A percentile compares a stretch with the other conserved stretches of the same genome.
phyloP scores from a whole-genome alignment of 2,329 filamentous ascomycete species.

The Colletotrichum brevisporum region DNA sequence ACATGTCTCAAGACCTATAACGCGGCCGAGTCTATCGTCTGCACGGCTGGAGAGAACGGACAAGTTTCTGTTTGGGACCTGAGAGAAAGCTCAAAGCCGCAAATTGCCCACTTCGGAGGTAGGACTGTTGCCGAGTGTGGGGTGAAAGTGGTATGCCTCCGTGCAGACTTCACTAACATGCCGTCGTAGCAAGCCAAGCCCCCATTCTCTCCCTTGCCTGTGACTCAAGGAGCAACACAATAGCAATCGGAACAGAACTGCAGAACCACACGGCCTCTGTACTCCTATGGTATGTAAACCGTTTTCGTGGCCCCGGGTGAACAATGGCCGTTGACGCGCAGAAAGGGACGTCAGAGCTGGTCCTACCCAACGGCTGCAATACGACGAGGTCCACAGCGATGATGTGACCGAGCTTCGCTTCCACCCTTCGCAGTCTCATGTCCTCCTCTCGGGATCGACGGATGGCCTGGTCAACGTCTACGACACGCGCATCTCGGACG shows the following conservation, averaged over 20 bases:
- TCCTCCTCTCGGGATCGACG: slow-evolving; percentile 83
- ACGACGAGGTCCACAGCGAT: slow-evolving; percentile 77
- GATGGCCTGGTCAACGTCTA: slow-evolving; percentile 85
- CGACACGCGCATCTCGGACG: slow-evolving; percentile 77
- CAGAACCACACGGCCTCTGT: slow-evolving; percentile 74
- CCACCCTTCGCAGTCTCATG: slow-evolving; percentile 70
- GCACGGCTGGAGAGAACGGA: slow-evolving; percentile 81
- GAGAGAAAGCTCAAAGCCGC: slow-evolving; percentile 58
- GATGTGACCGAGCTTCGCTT: slow-evolving; percentile 74
- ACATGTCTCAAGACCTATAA: slow-evolving; percentile 73
- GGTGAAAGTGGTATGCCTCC: not conserved
- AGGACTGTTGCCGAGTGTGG: slow-evolving; percentile 44
- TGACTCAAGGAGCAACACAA: slow-evolving; percentile 66
- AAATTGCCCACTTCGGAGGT: slow-evolving; percentile 63
- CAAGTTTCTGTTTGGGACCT: slow-evolving; percentile 77
- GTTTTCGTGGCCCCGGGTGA: too few species aligned
- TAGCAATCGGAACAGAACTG: slow-evolving; percentile 82
- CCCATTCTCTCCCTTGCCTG: slow-evolving; percentile 77
- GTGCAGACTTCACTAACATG: slow-evolving; percentile 41
- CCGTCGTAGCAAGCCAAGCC: slow-evolving; percentile 56
- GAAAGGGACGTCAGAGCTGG: slow-evolving; percentile 70
- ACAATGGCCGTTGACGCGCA: slow-evolving; percentile 37
- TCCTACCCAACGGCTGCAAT: slow-evolving; percentile 63
- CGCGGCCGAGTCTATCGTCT: slow-evolving; percentile 66
- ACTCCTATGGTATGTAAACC: slow-evolving; percentile 67